Evolutionary conservation across 1,284 basidiomycete genomes (phyloP), one percentile per base, ranked within the genome.

Genomic region (Agaricales sp.): DNA sequence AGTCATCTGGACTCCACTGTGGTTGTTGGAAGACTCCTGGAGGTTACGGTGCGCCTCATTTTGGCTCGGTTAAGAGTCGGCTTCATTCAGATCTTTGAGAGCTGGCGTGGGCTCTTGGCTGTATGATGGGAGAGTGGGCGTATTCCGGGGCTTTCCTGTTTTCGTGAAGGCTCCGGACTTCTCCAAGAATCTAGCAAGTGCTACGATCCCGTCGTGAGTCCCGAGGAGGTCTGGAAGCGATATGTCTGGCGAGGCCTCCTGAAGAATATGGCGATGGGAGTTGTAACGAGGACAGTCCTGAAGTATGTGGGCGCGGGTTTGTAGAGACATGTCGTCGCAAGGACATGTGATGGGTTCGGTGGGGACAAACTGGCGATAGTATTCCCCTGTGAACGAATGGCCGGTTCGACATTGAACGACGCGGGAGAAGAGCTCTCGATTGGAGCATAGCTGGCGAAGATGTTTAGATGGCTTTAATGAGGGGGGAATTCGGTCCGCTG

Each of bases 241-340:
- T 0, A 59, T 39, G 25, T 54, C 52, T 21, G 35, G 38, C 4
- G 52, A 53, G 2, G 43, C 51, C 26, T 49, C 44, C 14, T 39
- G 19, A 1, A 61, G 53, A 43, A 57, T 54, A 48, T 54, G 45
- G 21, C 57, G 52, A 41, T 57, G 49, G 19, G 38, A 47, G 46
- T 54, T 50, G 50, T 62, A 62, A 13, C 44, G 23, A 4, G 57
- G 55, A 55, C 65, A 63, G n/a, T 56, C 52, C 13, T 46, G 44
- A 1, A 67, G 52, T 16, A 65, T 57, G 50, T 66, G 64, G 50
- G 58, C 56, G 20, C 61, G 48, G 1, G 62, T 58, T 49, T 65
- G 58, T 3, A 57, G 24, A 2, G 21, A 18, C 39, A 56, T 54
- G 3, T 57, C 61, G 30, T 35, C 30, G 45, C 63, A 66, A 14